phyloP scores from a whole-genome alignment of 345 rosid genomes.

The Passiflora organensis region DNA sequence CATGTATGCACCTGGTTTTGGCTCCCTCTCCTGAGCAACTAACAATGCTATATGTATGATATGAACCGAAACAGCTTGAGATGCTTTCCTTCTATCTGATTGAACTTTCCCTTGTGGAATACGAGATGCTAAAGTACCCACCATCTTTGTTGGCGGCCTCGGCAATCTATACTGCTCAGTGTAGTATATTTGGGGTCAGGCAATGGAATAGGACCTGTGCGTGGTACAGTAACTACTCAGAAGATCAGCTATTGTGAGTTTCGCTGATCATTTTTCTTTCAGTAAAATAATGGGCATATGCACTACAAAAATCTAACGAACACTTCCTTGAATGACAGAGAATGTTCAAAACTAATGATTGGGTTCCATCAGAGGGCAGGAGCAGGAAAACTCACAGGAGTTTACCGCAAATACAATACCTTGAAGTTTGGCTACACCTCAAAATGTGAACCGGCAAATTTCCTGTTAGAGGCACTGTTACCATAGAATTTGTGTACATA shows the following conservation, averaged over 20 bases:
- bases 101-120: constrained; percentile 84
- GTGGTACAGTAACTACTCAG: constrained; percentile 63
- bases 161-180: constrained; percentile 76
- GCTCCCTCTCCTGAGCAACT: no score
- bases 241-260: constrained; percentile 70
- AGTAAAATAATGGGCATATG: no score
- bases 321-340: constrained; percentile 37
- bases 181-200: constrained; percentile 52
- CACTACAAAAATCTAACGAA: neutral
- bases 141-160: constrained; percentile 84
- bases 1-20: no score
- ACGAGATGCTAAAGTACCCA: constrained; percentile 71
- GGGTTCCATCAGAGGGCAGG: constrained; percentile 61
- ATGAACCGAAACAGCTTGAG: constrained; percentile 50
- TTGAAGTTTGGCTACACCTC: constrained; percentile 64
- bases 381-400: constrained; percentile 76
- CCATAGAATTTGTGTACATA: constrained; percentile 33
- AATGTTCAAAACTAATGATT: constrained; percentile 64
- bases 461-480: constrained; percentile 28
- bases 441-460: constrained; percentile 58
- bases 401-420: constrained; percentile 71
- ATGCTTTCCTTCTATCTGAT: constrained; percentile 65
- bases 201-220: constrained; percentile 75
- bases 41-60: no score
- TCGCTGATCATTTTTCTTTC: no score